Percentiles rank a stretch among this genome's conserved stretches.
Conservation (phyloP, 2,329 filamentous ascomycete species). For the Fusarium ramigenum region DNA sequence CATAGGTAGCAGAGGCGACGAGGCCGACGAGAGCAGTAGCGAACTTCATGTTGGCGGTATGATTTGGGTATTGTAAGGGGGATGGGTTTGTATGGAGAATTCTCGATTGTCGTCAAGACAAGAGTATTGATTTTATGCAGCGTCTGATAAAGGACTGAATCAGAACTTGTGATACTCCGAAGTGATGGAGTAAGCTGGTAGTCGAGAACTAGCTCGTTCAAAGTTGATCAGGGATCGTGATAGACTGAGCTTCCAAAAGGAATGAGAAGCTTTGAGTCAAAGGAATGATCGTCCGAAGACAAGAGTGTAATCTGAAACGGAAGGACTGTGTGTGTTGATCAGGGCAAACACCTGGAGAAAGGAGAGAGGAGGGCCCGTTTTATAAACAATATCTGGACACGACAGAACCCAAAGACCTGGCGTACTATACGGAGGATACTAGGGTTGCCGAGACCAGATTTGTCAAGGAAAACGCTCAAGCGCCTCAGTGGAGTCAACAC, state of each 20-base stretch:
- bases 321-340: constrained; percentile 37
- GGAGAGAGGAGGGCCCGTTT: constrained; percentile 40
- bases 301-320: constrained; percentile 33
- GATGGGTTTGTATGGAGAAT: constrained; percentile 9
- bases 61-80: constrained; percentile 20
- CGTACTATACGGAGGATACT: not conserved
- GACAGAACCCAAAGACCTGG: constrained; percentile 24
- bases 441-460: constrained; percentile 36
- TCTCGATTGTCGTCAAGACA: constrained; percentile 43
- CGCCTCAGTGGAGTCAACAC: constrained; percentile 32
- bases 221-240: constrained; percentile 37
- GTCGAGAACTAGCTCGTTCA: constrained; percentile 44
- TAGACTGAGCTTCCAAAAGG: constrained; percentile 44
- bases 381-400: constrained; percentile 38
- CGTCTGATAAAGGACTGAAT: constrained; percentile 42
- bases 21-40: constrained; percentile 55
- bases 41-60: constrained; percentile 64
- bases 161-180: constrained; percentile 25
- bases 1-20: constrained; percentile 54
- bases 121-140: constrained; percentile 22
- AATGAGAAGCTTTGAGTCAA: constrained; percentile 45
- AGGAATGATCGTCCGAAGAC: constrained; percentile 46
- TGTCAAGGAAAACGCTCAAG: constrained; percentile 37
- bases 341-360: constrained; percentile 23
- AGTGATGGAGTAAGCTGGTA: constrained; percentile 18